Base-by-base conservation (phyloP, 192 early-diverging fungal genomes). In the Coemansia sp. region DNA sequence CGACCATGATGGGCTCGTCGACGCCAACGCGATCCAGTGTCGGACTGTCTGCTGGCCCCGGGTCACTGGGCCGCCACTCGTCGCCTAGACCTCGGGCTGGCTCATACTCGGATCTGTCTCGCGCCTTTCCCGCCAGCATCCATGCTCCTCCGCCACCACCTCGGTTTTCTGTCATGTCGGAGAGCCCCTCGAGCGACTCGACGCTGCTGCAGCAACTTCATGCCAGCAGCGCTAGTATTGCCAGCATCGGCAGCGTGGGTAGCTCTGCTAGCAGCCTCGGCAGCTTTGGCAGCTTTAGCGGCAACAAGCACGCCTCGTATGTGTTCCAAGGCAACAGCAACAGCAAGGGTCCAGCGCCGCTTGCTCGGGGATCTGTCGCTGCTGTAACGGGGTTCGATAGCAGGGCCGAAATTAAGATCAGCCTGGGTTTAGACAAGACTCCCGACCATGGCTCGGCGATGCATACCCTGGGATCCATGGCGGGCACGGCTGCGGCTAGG, bases 31-130 rank as follows among this genome's bases (percentile, higher is more conserved):
- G 70, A n/a, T 27, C 37, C 59, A 42, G 43, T 35, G 31, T 24
- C 0, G 31, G 53, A 8, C 46, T 67, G 0, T 19, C 27, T n/a
- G 32, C 32, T 7, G 32, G 32, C 32, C n/a, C n/a, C n/a, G n/a
- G n/a, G n/a, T 78, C 77, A 4, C 40, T 73, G 0, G 71, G 77
- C 24, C 67, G 77, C 27, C 63, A 70, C 15, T 79, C 77, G 20
- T 79, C 77, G 22, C 77, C 77, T 12, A 35, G 75, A 11, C 67
- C 70, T 1, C 65, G 79, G 1, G 37, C 67, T 14, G 66, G 65
- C 12, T 82, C 79, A 12, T 72, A 68, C 36, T 59, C 70, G 4
- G 79, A 82, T 31, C 24, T 76, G 2, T 40, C 40, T 19, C 73
- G 67, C 49, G 46, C 67, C 0, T 56, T 65, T 14, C 73, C 71